Evolutionary conservation across 148 eudicot species (phyloP).

Genomic region (Rhododendron ovatum): DNA sequence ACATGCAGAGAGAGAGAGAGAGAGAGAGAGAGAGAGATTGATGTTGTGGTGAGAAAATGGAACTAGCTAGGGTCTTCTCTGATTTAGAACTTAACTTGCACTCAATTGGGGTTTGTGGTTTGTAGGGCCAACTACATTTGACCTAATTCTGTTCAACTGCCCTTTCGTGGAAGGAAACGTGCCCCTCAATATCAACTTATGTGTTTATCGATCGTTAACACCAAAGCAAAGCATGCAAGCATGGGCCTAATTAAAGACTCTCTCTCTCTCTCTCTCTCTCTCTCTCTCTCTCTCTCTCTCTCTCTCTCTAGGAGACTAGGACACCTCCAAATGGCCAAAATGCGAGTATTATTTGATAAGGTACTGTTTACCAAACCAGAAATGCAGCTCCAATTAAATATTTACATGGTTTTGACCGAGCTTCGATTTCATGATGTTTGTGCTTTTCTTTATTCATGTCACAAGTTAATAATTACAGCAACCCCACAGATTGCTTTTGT

Average conservation of each 20-base stretch:
- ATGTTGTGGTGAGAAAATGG: no score
- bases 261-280: background rate
- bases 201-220: background rate
- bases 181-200: background rate
- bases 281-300: background rate
- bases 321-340: background rate
- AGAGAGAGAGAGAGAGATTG: background rate
- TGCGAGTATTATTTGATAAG: background rate
- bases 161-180: slow-evolving; percentile 8
- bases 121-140: slow-evolving; percentile 37
- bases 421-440: background rate
- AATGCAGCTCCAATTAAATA: background rate
- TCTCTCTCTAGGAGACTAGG: background rate
- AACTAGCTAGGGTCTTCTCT: no score
- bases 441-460: background rate
- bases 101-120: background rate
- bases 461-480: no score
- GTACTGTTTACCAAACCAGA: slow-evolving; percentile 1
- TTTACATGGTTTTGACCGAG: background rate
- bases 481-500: no score
- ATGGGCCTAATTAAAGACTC: background rate
- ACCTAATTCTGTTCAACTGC: slow-evolving; percentile 60
- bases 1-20: background rate
- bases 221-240: slow-evolving; percentile 5
- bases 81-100: background rate